Percentiles rank a stretch among this genome's conserved stretches.
Conservation (phyloP, 1,284 basidiomycete genomes). For the Pseudomicrostroma phylloplanum region DNA sequence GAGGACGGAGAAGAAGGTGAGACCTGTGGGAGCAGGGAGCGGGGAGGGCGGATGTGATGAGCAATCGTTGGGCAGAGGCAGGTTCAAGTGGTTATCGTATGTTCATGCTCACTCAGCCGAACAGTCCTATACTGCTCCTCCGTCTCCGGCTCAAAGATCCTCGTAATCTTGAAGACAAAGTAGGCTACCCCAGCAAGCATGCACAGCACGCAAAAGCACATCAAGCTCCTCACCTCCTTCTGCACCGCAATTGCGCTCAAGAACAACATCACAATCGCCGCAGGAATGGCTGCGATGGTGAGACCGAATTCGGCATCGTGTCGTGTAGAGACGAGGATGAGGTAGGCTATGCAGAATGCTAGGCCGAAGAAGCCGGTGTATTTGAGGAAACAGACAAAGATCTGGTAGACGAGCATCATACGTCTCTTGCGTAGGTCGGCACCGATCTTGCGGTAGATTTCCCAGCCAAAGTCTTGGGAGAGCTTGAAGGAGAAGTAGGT, state of each 20-base stretch:
- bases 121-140: slow-evolving; percentile 29
- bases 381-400: slow-evolving; percentile 43
- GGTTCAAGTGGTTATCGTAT: neutral
- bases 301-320: slow-evolving; percentile 33
- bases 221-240: slow-evolving; percentile 30
- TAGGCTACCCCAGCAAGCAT: slow-evolving; percentile 35
- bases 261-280: slow-evolving; percentile 31
- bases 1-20: slow-evolving; percentile 38
- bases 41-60: neutral
- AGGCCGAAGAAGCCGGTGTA: slow-evolving; percentile 41
- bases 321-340: slow-evolving; percentile 35
- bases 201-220: slow-evolving; percentile 27
- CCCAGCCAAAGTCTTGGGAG: slow-evolving; percentile 42
- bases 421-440: slow-evolving; percentile 29
- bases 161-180: slow-evolving; percentile 25
- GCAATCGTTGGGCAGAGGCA: neutral
- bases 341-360: slow-evolving; percentile 32
- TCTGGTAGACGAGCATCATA: slow-evolving; percentile 39
- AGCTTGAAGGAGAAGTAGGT: slow-evolving; percentile 25
- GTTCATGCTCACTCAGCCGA: slow-evolving; percentile 17
- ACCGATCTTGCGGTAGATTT: slow-evolving; percentile 41
- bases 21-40: slow-evolving; percentile 2
- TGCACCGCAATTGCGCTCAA: slow-evolving; percentile 31
- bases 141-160: slow-evolving; percentile 32
- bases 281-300: slow-evolving; percentile 39